Evolutionary conservation across 2,329 filamentous ascomycete species (phyloP).

Genomic region (Sordariomycetes sp.): DNA sequence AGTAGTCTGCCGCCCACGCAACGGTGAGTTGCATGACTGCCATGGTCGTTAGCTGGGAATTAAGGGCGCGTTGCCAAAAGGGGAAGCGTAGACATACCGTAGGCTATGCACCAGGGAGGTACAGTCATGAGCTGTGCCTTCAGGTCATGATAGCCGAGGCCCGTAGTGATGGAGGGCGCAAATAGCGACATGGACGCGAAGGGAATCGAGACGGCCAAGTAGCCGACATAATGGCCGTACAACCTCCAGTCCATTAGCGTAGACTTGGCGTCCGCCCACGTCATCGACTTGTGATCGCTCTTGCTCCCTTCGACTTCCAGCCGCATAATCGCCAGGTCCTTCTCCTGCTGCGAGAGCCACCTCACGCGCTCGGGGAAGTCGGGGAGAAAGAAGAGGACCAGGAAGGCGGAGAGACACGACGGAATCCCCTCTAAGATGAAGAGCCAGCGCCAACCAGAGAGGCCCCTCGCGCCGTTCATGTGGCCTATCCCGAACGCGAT

Average conservation of each 20-base stretch:
- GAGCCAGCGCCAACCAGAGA: slow-evolving; percentile 53
- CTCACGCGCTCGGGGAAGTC: slow-evolving; percentile 51
- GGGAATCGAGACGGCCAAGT: slow-evolving; percentile 35
- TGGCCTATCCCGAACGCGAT: slow-evolving; percentile 61
- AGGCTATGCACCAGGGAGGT: slow-evolving; percentile 49
- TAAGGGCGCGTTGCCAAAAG: background rate
- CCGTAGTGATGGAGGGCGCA: slow-evolving; percentile 45
- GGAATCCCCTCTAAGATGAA: slow-evolving; percentile 51
- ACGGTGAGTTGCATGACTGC: slow-evolving; percentile 24
- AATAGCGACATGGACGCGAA: slow-evolving; percentile 50
- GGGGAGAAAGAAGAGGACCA: slow-evolving; percentile 54
- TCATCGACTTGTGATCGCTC: slow-evolving; percentile 48
- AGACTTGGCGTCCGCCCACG: slow-evolving; percentile 54
- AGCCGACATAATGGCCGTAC: slow-evolving; percentile 51
- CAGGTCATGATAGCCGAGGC: slow-evolving; percentile 35
- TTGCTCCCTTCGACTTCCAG: slow-evolving; percentile 33
- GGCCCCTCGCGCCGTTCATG: slow-evolving; percentile 50
- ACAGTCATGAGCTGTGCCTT: slow-evolving; percentile 53
- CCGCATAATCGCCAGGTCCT: slow-evolving; percentile 33
- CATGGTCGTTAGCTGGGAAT: slow-evolving; percentile 5
- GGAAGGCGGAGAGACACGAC: slow-evolving; percentile 48
- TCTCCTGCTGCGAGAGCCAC: slow-evolving; percentile 39
- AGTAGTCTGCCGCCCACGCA: slow-evolving; percentile 49
- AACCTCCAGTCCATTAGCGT: slow-evolving; percentile 54
- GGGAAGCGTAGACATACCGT: slow-evolving; percentile 20